These are phyloP conservation scores for Metschnikowia drakensbergensis DNA, from an alignment of 805 yeast species.

Conservation along the genomic window DNA sequence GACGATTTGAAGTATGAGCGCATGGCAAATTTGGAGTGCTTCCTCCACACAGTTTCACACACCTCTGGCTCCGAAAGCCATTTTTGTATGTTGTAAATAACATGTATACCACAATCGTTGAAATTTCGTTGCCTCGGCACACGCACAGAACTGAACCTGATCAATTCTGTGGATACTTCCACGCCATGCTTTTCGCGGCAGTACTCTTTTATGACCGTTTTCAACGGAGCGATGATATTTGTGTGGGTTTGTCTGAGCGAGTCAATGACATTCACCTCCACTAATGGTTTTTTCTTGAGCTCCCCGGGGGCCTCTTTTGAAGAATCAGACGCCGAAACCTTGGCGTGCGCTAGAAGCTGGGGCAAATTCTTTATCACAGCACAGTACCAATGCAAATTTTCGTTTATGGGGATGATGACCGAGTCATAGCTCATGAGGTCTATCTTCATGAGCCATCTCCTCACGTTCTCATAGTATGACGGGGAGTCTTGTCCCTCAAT, in stretches of 20 bases:
- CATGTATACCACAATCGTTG: constrained; percentile 94
- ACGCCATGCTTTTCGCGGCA: constrained; percentile 60
- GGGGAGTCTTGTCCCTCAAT: constrained; percentile 19
- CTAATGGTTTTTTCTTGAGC: constrained; percentile 9
- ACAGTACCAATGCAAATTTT: constrained; percentile 82
- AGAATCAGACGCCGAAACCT: neutral
- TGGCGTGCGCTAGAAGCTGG: constrained; percentile 17
- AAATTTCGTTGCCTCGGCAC: constrained; percentile 85
- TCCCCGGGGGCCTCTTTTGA: constrained; percentile 1
- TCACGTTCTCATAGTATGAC: constrained; percentile 57
- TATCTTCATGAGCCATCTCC: constrained; percentile 73
- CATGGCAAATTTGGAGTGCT: constrained; percentile 10
- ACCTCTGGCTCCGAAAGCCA: constrained; percentile 48
- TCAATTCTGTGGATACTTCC: constrained; percentile 42
- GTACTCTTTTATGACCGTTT: constrained; percentile 58
- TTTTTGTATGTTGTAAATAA: constrained; percentile 65
- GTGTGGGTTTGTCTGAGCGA: constrained; percentile 64
- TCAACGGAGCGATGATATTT: constrained; percentile 49
- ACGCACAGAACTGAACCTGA: constrained; percentile 46
- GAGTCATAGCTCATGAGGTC: constrained; percentile 54
- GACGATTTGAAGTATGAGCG: constrained; percentile 10
- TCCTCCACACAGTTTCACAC: constrained; percentile 50
- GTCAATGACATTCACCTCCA: constrained; percentile 63
- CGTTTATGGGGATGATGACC: constrained; percentile 78
- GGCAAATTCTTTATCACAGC: constrained; percentile 62